Base-by-base conservation (phyloP, 345 rosid genomes). In the Balakata baccata region DNA sequence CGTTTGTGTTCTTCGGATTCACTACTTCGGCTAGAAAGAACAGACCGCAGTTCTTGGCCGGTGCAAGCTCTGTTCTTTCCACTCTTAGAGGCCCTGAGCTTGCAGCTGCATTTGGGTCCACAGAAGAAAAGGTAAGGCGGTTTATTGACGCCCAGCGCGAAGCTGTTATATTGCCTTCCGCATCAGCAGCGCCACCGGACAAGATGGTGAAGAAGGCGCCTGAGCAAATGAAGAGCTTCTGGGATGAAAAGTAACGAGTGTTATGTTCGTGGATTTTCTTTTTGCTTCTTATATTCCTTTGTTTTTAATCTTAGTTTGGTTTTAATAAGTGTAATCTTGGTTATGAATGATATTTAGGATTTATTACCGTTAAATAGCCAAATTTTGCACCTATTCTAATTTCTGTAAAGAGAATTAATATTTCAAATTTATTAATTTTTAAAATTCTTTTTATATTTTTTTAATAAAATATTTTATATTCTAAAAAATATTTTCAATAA, bases 1-100 rank as follows among this genome's bases (percentile, higher is more conserved):
- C 97, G 0, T 78, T 92, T 2, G 90, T 77, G 91, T 91, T 92
- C 82, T 88, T 87, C 0, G 97, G 97, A 45, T 95, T 92, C 88
- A 91, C 99, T 0, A 91, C 99, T 14, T 92, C 96, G 0, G 88
- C 98, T 16, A 52, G 60, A 38, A 79, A 83, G 89, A 95, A 91
- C 72, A 79, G 87, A 54, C 99, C 98, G 3, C 98, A 89, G 85
- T 91, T 92, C 80, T 74, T 95, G 13, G 96, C 68, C 0, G 98
- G 98, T 0, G 71, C 84, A 0, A 87, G 75, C 85, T 95, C 98
- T 0, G 37, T 91, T 29, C 89, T 91, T 0, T 80, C 38, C n/a
- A 69, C 71, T 11, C 71, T 95, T 3, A 71, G 79, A 11, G 58
- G 77, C 4, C 87, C 93, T 0, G 83, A 89, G 75, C 82, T 91